These are phyloP conservation scores for Arthrobotrys entomopaga DNA, from an alignment of 2,329 filamentous ascomycete species.

Conservation along the genomic window DNA sequence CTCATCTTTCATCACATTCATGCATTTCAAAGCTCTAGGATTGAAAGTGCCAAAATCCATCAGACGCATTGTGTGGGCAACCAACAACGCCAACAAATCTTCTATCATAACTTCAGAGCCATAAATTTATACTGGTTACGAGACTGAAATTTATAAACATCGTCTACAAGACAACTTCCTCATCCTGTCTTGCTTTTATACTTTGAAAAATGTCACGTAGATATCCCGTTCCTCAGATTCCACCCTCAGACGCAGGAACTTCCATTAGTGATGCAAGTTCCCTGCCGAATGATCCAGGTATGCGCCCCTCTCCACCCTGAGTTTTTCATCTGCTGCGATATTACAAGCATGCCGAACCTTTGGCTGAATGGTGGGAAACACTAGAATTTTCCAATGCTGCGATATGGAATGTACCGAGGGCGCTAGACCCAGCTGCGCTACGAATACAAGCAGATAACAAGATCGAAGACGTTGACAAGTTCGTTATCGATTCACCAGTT, in stretches of 20 bases:
- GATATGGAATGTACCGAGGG: conserved; percentile 9
- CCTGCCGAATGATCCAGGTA: conserved; percentile 32
- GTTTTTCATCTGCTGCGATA: neutral
- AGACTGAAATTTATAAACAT: too few species aligned
- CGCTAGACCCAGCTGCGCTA: neutral
- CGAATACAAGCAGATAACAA: conserved; percentile 9
- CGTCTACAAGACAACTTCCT: too few species aligned
- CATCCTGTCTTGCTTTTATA: too few species aligned
- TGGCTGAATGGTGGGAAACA: neutral
- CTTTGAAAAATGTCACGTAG: conserved; percentile 1
- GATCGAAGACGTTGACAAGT: conserved; percentile 35
- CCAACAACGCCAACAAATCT: neutral
- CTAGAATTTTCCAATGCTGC: conserved; percentile 25
- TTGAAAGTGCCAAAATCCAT: too few species aligned
- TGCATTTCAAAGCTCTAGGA: too few species aligned
- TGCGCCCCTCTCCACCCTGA: neutral
- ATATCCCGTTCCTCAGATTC: conserved; percentile 2
- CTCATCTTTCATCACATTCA: neutral
- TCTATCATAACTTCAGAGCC: neutral
- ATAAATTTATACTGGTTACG: too few species aligned
- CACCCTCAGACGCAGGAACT: conserved; percentile 28
- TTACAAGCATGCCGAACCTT: neutral
- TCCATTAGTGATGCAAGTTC: conserved; percentile 39
- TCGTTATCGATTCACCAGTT: neutral
- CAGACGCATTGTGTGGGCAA: neutral